Conservation (phyloP, 495 filamentous ascomycete genomes). For the Endocarpon pusillum region DNA sequence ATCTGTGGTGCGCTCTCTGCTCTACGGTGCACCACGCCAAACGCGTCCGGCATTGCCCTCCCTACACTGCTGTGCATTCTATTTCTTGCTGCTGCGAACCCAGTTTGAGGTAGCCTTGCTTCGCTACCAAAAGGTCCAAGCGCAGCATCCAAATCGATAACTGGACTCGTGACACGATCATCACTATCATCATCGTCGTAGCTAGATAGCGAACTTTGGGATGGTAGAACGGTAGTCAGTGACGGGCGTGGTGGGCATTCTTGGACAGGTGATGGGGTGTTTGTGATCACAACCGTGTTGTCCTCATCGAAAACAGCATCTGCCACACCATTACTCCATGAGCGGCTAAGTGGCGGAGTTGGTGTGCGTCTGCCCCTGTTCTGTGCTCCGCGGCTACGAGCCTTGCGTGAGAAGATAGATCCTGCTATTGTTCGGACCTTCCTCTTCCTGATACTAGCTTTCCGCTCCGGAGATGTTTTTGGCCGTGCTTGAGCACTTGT, state of each 20-base stretch:
- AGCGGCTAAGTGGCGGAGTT: conserved; percentile 25
- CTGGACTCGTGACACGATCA: conserved; percentile 47
- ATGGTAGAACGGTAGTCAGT: conserved; percentile 28
- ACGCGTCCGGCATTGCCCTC: conserved; percentile 16
- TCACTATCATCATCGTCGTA: conserved; percentile 29
- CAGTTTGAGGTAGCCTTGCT: conserved; percentile 35
- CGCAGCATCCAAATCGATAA: conserved; percentile 94
- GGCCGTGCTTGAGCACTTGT: conserved; percentile 5
- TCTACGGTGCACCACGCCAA: conserved; percentile 73
- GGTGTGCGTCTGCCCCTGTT: conserved; percentile 14
- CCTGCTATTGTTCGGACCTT: conserved; percentile 72
- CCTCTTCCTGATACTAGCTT: conserved; percentile 51
- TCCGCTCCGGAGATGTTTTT: conserved; percentile 24
- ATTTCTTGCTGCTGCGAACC: conserved; percentile 43
- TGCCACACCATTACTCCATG: conserved; percentile 24
- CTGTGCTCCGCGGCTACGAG: conserved; percentile 27
- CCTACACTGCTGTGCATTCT: conserved; percentile 78
- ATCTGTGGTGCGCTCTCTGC: conserved; percentile 86
- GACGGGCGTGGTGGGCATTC: conserved; percentile 12
- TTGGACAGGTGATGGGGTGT: conserved; percentile 20
- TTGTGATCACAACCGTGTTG: conserved; percentile 32
- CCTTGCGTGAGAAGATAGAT: conserved; percentile 54
- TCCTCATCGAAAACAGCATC: conserved; percentile 36
- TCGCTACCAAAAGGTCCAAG: conserved; percentile 84
- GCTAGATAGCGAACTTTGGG: conserved; percentile 17